These are phyloP conservation scores for Fusarium bactridioides DNA, from an alignment of 2,329 filamentous ascomycete genomes.

Conservation along the genomic window DNA sequence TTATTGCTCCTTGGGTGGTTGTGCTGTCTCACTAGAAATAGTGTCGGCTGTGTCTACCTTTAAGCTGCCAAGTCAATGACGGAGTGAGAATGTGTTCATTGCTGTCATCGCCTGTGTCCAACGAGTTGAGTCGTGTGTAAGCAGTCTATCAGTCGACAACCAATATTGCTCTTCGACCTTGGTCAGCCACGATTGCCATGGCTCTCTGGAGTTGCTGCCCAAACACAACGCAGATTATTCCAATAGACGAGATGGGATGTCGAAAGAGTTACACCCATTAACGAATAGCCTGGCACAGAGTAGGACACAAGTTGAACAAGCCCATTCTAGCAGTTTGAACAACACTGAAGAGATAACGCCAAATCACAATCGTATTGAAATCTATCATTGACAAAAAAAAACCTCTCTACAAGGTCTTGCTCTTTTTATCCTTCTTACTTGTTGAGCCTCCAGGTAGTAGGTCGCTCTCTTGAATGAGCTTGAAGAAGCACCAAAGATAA, in stretches of 20 bases:
- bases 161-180: not conserved
- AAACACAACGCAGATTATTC: too few relatives aligned
- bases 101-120: not conserved
- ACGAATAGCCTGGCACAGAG: not conserved
- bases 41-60: not conserved
- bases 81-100: not conserved
- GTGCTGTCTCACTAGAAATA: not conserved
- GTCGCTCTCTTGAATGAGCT: conserved; percentile 67
- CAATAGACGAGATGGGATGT: not conserved
- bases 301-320: not conserved
- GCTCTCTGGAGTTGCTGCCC: too few relatives aligned
- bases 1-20: not conserved
- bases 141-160: not conserved
- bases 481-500: conserved; percentile 90
- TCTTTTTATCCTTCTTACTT: conserved; percentile 48
- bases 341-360: not conserved
- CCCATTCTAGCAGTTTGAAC: too few relatives aligned
- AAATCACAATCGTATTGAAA: not conserved
- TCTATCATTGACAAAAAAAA: not conserved
- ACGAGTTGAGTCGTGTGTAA: not conserved
- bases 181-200: not conserved
- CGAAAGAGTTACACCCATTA: not conserved
- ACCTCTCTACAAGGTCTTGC: conserved; percentile 30
- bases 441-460: conserved; percentile 47
- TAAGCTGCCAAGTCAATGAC: not conserved